A percentile compares a stretch with the other conserved stretches of the same genome.
Evolutionary conservation across 164 flowering plant genomes (phyloP).

Genomic region (Cinnamomum micranthum): DNA sequence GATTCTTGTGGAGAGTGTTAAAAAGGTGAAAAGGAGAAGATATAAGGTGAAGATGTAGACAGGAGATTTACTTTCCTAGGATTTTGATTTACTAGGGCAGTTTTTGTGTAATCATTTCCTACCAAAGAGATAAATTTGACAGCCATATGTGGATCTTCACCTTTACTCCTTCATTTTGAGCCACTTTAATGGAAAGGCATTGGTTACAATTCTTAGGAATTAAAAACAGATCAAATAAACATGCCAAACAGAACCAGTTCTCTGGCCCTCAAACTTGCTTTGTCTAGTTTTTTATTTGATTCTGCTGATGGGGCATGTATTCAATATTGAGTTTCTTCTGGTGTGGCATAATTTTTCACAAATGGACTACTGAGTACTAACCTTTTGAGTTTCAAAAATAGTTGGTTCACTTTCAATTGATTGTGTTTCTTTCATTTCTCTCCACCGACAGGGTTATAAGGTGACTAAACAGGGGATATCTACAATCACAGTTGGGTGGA

Average conservation of each 20-base stretch:
- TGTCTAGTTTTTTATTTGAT: not conserved
- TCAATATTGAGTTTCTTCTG: not conserved
- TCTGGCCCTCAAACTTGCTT: not conserved
- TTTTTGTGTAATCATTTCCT: no score
- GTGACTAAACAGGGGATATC: conserved; percentile 68
- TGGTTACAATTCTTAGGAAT: no score
- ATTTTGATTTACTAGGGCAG: no score
- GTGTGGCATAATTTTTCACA: not conserved
- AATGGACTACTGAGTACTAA: not conserved
- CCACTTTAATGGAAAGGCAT: no score
- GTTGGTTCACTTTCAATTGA: not conserved
- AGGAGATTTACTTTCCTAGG: no score
- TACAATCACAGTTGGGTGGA: conserved; percentile 59
- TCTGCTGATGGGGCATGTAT: not conserved
- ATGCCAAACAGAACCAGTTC: not conserved
- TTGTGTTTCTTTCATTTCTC: conserved; percentile 15
- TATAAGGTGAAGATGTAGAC: no score
- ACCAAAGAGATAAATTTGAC: no score
- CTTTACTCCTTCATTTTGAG: no score
- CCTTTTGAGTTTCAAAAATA: not conserved
- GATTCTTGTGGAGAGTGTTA: no score
- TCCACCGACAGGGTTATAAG: conserved; percentile 64
- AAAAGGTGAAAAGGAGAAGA: no score
- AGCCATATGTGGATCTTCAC: no score
- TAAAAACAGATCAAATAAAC: no score